phyloP scores from a whole-genome alignment of 2,329 filamentous ascomycete genomes.

The Cladophialophora immunda region DNA sequence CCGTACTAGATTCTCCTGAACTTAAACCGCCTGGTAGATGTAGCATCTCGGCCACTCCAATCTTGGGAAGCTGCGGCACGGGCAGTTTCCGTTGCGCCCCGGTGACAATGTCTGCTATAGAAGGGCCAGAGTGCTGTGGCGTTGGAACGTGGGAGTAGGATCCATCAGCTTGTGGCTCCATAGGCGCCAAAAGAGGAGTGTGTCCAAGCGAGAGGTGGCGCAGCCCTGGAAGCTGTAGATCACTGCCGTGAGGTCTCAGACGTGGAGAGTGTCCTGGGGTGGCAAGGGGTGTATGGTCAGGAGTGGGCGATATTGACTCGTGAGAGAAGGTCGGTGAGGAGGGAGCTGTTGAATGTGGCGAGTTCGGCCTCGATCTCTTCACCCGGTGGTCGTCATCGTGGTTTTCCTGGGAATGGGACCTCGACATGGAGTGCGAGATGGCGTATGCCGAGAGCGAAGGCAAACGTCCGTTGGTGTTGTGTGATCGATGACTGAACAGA shows the following conservation, averaged over 20 bases:
- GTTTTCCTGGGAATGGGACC: constrained; percentile 71
- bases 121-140: constrained; percentile 71
- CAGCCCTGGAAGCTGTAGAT: constrained; percentile 86
- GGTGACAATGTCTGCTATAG: constrained; percentile 93
- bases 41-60: constrained; percentile 85
- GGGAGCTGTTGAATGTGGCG: constrained; percentile 92
- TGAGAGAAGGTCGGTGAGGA: constrained; percentile 97
- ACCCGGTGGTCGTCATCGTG: constrained; percentile 76
- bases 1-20: constrained; percentile 79
- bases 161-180: constrained; percentile 71
- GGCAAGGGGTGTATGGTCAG: constrained; percentile 97
- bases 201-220: constrained; percentile 75
- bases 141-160: constrained; percentile 64
- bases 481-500: constrained; percentile 57
- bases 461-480: constrained; percentile 65
- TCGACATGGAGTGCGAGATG: constrained; percentile 83
- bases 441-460: constrained; percentile 81
- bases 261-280: constrained; percentile 95
- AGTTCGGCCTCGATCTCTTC: constrained; percentile 92
- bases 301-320: constrained; percentile 92
- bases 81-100: constrained; percentile 90
- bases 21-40: constrained; percentile 71
- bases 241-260: constrained; percentile 76
- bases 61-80: constrained; percentile 86
- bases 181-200: constrained; percentile 73